Base-by-base conservation (phyloP, 441 rosid genomes). In the Pelargonium cotyledonis region DNA sequence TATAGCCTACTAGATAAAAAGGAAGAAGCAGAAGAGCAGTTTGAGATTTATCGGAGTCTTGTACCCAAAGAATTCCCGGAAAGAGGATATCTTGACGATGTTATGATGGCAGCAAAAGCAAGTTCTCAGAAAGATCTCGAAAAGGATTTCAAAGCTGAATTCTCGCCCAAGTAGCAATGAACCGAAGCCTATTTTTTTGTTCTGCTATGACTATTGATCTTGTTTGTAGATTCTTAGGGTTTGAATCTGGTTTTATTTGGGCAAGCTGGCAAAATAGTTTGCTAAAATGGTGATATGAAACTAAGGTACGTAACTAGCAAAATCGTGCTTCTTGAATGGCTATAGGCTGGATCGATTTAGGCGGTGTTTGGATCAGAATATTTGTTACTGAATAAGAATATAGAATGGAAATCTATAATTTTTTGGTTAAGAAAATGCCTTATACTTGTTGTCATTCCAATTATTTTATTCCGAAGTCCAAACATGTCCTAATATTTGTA, bases 31-130 rank as follows among this genome's bases (percentile, higher is more conserved):
- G 87, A 82, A 40, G 81, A 89, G 78, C 95, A 83, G 70, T 89
- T 94, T 70, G 89, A 87, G 80, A 84, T 66, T 0, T 91, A 94
- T 74, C 84, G 66, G 67, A 83, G 88, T 78, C 93, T 94, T 69
- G 87, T 85, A 19, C 98, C 96, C 8, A 89, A 85, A 65, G 97
- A 93, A 81, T 89, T 88, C 82, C 97, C 96, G 0, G 85, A 87
- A 63, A 88, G 88, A 75, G 81, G 88, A 65, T 91, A 85, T 77
- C 88, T 91, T 6, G 95, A 93, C 9, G 93, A 91, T 71, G 88
- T 89, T 69, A 89, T 86, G 1, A 60, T 86, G 74, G 89, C 82
- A 65, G 95, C 98, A 46, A 89, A 84, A 80, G 75, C 83, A 9
- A 80, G 81, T 63, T 77, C 97, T 35, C 73, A 78, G 69, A 85